These are phyloP conservation scores for Penicillium nordicum DNA, from an alignment of 2,329 filamentous ascomycete genomes.

Conservation along the genomic window DNA sequence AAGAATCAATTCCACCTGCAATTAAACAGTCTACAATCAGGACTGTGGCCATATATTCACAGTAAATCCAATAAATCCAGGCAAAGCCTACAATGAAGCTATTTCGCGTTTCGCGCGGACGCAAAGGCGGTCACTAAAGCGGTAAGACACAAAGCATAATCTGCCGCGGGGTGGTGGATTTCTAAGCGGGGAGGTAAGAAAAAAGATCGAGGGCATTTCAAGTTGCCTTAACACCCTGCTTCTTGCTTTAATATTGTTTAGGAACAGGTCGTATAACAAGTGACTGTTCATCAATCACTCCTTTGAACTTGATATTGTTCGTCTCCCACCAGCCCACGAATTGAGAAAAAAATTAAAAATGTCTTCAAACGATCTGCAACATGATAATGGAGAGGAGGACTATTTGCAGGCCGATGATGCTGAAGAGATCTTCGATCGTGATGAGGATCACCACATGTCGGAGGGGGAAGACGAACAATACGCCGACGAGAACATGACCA, in stretches of 20 bases:
- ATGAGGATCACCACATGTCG: slow-evolving; percentile 66
- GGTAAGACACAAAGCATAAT: background rate
- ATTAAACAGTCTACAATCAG: background rate
- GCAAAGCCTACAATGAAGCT: background rate
- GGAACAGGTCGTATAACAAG: background rate
- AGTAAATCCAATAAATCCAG: background rate
- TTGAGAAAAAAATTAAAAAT: slow-evolving; percentile 20
- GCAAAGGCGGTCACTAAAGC: slow-evolving; percentile 1
- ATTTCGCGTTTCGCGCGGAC: background rate
- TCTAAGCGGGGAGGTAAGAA: slow-evolving; percentile 24
- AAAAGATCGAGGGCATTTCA: slow-evolving; percentile 18
- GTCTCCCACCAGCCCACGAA: background rate
- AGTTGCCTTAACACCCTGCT: background rate
- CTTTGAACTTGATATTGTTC: background rate
- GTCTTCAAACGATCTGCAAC: slow-evolving; percentile 37
- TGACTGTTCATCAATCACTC: background rate
- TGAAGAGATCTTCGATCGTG: slow-evolving; percentile 70
- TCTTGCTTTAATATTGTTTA: background rate
- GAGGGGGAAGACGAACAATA: slow-evolving; percentile 63
- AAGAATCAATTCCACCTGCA: background rate
- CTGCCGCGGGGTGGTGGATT: slow-evolving; percentile 23
- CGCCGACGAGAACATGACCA: slow-evolving; percentile 51
- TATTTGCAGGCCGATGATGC: slow-evolving; percentile 75
- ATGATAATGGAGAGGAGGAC: slow-evolving; percentile 62
- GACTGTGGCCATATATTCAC: background rate